Percentiles rank a stretch among this genome's conserved stretches.
Evolutionary conservation across 2,329 filamentous ascomycete genomes (phyloP).

Genomic region (Paramyrothecium sp.): DNA sequence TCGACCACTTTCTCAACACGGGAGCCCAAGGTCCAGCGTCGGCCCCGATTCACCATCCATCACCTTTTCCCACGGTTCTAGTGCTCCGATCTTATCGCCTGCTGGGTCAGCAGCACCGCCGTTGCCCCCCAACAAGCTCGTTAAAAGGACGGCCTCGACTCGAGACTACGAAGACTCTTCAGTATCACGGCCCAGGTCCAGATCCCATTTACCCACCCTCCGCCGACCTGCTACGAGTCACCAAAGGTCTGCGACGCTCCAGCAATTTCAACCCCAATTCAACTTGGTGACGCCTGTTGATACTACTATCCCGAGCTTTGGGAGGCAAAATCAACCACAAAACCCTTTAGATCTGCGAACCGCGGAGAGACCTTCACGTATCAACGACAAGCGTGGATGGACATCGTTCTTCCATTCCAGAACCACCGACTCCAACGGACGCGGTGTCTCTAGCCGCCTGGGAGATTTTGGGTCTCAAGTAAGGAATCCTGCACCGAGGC

Average conservation of each 20-base stretch:
- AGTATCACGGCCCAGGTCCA: conserved; percentile 47
- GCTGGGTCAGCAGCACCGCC: conserved; percentile 35
- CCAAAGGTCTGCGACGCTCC: conserved; percentile 70
- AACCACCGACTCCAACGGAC: conserved; percentile 23
- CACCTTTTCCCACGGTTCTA: conserved; percentile 64
- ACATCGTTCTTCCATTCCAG: conserved; percentile 56
- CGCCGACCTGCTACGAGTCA: conserved; percentile 77
- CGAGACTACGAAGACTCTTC: conserved; percentile 43
- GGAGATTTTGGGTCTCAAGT: conserved; percentile 22
- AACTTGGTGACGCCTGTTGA: conserved; percentile 19
- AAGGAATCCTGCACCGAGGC: conserved; percentile 20
- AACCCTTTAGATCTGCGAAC: conserved; percentile 24
- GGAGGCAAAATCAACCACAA: conserved; percentile 29
- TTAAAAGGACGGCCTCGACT: conserved; percentile 67
- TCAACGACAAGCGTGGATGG: conserved; percentile 34
- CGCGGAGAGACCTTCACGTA: conserved; percentile 14
- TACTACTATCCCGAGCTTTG: conserved; percentile 29
- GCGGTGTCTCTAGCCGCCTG: conserved; percentile 18
- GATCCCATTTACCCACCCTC: conserved; percentile 62
- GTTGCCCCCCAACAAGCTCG: conserved; percentile 70
- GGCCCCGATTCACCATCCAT: conserved; percentile 66
- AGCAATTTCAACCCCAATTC: conserved; percentile 43
- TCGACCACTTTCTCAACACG: conserved; percentile 63
- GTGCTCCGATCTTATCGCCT: conserved; percentile 58
- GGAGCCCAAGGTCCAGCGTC: conserved; percentile 62